phyloP scores from a whole-genome alignment of 1,284 basidiomycete species.

The Marasmius fiardii region DNA sequence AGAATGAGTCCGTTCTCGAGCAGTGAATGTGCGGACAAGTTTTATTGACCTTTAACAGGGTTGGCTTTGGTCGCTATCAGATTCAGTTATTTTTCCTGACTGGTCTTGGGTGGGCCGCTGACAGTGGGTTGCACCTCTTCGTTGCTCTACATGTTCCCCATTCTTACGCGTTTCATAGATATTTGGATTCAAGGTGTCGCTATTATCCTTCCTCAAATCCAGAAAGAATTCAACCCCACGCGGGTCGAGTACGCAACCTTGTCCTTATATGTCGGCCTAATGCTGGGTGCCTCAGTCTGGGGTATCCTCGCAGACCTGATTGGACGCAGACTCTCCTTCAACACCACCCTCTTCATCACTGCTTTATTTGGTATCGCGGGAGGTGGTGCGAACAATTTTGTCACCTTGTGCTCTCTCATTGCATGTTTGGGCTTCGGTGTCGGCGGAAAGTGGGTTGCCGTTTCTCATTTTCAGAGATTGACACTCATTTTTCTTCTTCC shows the following conservation, averaged over 20 bases:
- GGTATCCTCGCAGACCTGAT: conserved; percentile 45
- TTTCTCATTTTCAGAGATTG: neutral
- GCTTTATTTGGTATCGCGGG: conserved; percentile 59
- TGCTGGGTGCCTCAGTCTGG: conserved; percentile 57
- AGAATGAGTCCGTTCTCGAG: conserved; percentile 37
- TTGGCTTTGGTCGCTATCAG: conserved; percentile 64
- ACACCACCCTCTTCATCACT: conserved; percentile 56
- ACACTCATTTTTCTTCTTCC: neutral
- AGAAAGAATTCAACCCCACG: conserved; percentile 40
- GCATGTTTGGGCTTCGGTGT: conserved; percentile 55
- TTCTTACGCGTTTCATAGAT: too few species aligned
- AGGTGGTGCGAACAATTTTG: conserved; percentile 51
- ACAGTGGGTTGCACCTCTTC: too few species aligned
- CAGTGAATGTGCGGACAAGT: neutral
- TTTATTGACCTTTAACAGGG: conserved; percentile 26
- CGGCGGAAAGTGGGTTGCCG: conserved; percentile 6
- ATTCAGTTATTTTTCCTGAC: conserved; percentile 54
- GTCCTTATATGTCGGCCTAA: conserved; percentile 54
- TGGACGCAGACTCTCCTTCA: conserved; percentile 53
- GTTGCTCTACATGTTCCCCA: too few species aligned
- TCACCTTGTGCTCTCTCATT: conserved; percentile 44
- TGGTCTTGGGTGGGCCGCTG: conserved; percentile 52
- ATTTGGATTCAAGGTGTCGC: conserved; percentile 50
- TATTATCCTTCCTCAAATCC: conserved; percentile 46
- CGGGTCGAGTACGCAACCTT: conserved; percentile 49